Conservation (phyloP, 2,329 filamentous ascomycete genomes). For the Dendryphion nanum region DNA sequence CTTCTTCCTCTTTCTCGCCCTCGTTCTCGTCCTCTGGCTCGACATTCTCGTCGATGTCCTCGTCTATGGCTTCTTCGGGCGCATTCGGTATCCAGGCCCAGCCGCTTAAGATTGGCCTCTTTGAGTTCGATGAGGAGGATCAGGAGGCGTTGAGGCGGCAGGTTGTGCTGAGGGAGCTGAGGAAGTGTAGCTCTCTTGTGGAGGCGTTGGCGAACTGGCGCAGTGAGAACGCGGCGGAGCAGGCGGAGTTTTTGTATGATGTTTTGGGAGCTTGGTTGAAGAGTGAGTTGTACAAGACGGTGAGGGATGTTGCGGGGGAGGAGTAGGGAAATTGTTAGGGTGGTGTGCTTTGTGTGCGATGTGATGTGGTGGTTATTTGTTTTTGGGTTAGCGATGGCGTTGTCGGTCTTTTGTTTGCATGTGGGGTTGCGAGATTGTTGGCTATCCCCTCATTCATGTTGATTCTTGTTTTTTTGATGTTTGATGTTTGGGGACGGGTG, state of each 20-base stretch:
- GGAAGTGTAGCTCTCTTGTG: conserved; percentile 23
- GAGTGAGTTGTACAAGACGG: conserved; percentile 28
- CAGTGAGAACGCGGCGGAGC: conserved; percentile 16
- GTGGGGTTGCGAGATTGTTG: no score
- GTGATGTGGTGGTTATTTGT: no score
- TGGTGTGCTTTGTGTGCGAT: no score
- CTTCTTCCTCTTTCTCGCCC: conserved; percentile 14
- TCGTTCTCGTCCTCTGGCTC: conserved; percentile 17
- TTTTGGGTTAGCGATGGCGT: no score
- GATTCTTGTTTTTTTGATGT: no score
- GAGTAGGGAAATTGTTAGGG: no score
- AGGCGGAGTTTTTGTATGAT: conserved; percentile 30
- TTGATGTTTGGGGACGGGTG: no score
- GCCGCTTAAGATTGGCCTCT: conserved; percentile 24
- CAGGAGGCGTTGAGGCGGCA: conserved; percentile 24
- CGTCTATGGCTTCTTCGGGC: no score
- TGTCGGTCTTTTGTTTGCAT: no score
- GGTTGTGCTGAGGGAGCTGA: conserved; percentile 27
- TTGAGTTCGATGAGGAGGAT: conserved; percentile 27
- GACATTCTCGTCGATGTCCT: neutral
- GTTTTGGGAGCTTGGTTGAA: conserved; percentile 33
- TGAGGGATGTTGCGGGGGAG: conserved; percentile 21
- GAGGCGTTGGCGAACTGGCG: conserved; percentile 29
- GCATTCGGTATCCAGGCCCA: conserved; percentile 23
- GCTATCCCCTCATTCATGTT: no score